Percentiles rank a stretch among this genome's conserved stretches.
Conservation (phyloP, 2,329 filamentous ascomycete genomes). For the Exophiala phaeomuriformis region DNA sequence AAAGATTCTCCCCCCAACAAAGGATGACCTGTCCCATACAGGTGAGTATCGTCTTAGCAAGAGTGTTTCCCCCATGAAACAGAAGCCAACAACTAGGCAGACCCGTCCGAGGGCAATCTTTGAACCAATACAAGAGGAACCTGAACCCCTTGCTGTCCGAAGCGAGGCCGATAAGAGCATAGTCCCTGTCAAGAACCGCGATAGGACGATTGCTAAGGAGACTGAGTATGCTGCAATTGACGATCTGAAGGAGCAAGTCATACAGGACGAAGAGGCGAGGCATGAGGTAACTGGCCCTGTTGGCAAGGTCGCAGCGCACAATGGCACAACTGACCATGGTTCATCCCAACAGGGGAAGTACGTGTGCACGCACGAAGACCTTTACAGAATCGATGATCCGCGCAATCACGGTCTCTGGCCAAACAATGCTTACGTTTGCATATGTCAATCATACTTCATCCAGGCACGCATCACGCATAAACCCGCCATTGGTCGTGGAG, state of each 20-base stretch:
- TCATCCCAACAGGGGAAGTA: too few species aligned
- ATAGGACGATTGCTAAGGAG: too few species aligned
- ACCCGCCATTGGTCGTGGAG: slow-evolving; percentile 4
- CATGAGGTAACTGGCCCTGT: too few species aligned
- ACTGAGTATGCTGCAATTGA: too few species aligned
- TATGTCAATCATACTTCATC: background rate
- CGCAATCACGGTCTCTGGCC: slow-evolving; percentile 7
- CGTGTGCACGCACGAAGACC: background rate
- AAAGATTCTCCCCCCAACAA: slow-evolving; percentile 44
- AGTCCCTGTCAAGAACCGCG: too few species aligned
- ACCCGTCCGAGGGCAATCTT: slow-evolving; percentile 12
- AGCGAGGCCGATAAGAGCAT: background rate
- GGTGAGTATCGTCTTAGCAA: slow-evolving; percentile 23
- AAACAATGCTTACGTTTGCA: slow-evolving; percentile 5
- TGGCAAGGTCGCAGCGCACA: too few species aligned
- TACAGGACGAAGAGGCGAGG: too few species aligned
- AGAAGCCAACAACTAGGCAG: slow-evolving; percentile 8
- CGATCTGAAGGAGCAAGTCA: too few species aligned
- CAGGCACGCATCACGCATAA: background rate
- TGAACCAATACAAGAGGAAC: background rate
- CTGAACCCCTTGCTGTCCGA: background rate
- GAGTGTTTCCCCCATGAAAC: background rate
- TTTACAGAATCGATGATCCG: background rate
- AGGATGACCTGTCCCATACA: slow-evolving; percentile 31
- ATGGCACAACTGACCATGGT: too few species aligned